Percentiles rank a stretch among this genome's conserved stretches.
Evolutionary conservation across 345 rosid species (phyloP).

Genomic region (Passiflora organensis): DNA sequence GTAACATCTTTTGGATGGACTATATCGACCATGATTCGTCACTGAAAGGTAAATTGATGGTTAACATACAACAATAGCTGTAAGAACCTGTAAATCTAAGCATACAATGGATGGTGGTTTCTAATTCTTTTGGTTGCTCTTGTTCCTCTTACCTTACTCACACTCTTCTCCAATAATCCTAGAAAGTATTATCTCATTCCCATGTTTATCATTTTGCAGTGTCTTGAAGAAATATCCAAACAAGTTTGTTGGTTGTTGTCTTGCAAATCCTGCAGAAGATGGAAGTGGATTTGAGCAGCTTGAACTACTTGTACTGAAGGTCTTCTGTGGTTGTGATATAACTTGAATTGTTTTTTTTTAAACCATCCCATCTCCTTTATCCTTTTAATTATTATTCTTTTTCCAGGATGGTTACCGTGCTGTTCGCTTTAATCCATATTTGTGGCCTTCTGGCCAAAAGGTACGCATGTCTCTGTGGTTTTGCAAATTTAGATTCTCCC

Average conservation of each 20-base stretch:
- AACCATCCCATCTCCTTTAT: neutral
- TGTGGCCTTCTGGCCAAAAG: conserved; percentile 88
- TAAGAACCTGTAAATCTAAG: too few relatives aligned
- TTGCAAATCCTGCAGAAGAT: conserved; percentile 92
- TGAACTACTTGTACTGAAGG: conserved; percentile 77
- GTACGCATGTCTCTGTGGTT: conserved; percentile 25
- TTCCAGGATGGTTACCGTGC: conserved; percentile 81
- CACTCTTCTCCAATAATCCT: neutral
- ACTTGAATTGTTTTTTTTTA: neutral
- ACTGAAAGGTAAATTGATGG: too few relatives aligned
- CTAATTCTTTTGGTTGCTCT: too few relatives aligned
- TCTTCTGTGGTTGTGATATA: conserved; percentile 15
- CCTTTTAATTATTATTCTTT: conserved; percentile 1
- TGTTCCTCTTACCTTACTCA: neutral
- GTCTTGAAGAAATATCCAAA: conserved; percentile 66
- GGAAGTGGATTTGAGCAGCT: conserved; percentile 65
- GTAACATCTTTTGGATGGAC: too few relatives aligned
- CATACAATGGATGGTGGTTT: too few relatives aligned
- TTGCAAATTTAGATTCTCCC: neutral
- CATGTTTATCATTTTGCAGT: conserved; percentile 21
- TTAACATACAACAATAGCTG: too few relatives aligned
- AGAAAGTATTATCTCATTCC: conserved; percentile 10
- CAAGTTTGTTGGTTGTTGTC: conserved; percentile 88
- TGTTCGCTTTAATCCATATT: conserved; percentile 86
- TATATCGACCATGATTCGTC: too few relatives aligned